These are phyloP conservation scores for Oropetium thomaeum DNA, from an alignment of 176 grass and related monocot species.

Conservation along the genomic window DNA sequence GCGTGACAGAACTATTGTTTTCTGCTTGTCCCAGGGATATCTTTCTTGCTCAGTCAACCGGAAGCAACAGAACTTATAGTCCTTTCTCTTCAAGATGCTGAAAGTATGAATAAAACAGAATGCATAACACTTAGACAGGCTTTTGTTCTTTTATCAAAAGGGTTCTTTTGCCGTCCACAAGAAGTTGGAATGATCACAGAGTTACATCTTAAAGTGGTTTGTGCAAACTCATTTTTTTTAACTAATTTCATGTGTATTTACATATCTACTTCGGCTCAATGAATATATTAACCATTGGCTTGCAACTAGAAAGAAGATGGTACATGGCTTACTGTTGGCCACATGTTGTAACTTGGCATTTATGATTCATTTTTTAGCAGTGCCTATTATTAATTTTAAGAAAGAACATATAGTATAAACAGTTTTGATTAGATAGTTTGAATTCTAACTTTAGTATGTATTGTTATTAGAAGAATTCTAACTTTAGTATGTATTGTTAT, in stretches of 20 bases:
- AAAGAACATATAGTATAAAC: background rate
- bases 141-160: conserved; percentile 72
- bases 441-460: background rate
- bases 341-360: background rate
- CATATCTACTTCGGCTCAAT: background rate
- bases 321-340: background rate
- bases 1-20: background rate
- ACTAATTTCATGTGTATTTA: conserved; percentile 11
- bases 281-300: background rate
- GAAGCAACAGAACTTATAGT: conserved; percentile 89
- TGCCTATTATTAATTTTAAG: background rate
- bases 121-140: conserved; percentile 94
- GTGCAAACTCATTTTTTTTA: conserved; percentile 31
- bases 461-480: background rate
- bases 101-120: conserved; percentile 75
- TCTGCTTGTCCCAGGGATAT: conserved; percentile 65
- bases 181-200: conserved; percentile 88
- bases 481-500: background rate
- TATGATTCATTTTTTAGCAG: background rate
- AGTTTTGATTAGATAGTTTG: background rate
- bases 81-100: conserved; percentile 76
- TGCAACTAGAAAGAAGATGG: conserved; percentile 1
- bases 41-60: conserved; percentile 77
- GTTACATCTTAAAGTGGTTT: conserved; percentile 93
- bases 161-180: conserved; percentile 85